Evolutionary conservation across 805 yeast genomes (phyloP).

Genomic region (Dipodascopsis uninucleata): DNA sequence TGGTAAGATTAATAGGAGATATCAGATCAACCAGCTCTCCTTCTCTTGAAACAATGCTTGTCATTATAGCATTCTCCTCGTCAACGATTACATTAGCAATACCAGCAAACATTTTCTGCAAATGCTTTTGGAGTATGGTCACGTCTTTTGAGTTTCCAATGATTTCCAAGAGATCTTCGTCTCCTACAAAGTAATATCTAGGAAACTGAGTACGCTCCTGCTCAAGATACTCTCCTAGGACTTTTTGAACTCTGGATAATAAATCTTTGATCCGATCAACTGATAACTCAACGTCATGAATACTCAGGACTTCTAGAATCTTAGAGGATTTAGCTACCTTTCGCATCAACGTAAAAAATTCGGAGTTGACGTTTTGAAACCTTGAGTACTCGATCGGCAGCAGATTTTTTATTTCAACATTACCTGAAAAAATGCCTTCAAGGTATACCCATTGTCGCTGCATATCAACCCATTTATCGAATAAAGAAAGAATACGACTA

Average conservation of each 20-base stretch:
- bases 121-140: conserved; percentile 49
- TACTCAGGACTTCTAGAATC: conserved; percentile 51
- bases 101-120: conserved; percentile 71
- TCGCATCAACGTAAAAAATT: conserved; percentile 52
- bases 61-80: conserved; percentile 37
- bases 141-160: conserved; percentile 61
- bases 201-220: conserved; percentile 74
- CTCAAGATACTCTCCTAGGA: conserved; percentile 75
- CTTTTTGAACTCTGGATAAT: conserved; percentile 55
- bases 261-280: conserved; percentile 54
- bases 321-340: conserved; percentile 47
- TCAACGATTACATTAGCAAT: conserved; percentile 45
- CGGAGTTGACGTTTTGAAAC: conserved; percentile 60
- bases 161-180: conserved; percentile 80
- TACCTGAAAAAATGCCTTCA: conserved; percentile 65
- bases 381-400: conserved; percentile 68
- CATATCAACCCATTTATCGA: conserved; percentile 74
- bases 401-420: conserved; percentile 54
- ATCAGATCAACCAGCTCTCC: conserved; percentile 53
- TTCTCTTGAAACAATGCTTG: conserved; percentile 57
- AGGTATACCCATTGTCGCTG: conserved; percentile 88
- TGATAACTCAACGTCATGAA: conserved; percentile 47
- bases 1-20: conserved; percentile 44
- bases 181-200: conserved; percentile 82
- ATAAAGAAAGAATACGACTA: conserved; percentile 47